Conservation (phyloP, 371 early-diverging fungal genomes). For the Mucor plumbeus region DNA sequence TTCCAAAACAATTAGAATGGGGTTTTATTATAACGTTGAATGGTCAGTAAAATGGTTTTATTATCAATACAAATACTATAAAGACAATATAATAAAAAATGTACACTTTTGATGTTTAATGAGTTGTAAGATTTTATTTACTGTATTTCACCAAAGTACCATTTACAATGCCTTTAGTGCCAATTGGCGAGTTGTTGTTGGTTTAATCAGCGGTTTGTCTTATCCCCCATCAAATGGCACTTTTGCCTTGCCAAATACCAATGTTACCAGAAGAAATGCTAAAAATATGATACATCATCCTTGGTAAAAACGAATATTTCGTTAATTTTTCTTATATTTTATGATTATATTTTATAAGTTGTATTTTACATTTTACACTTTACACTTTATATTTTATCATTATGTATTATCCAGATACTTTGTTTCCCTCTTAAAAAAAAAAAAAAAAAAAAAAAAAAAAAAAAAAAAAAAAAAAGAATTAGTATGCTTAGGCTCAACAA, state of each 20-base stretch:
- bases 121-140: constrained; percentile 10
- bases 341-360: too few relatives aligned
- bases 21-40: constrained; percentile 11
- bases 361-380: too few relatives aligned
- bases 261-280: constrained; percentile 10
- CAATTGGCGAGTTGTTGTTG: neutral
- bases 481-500: too few relatives aligned
- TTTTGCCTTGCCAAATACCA: constrained; percentile 13
- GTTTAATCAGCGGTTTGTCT: constrained; percentile 1
- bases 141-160: neutral
- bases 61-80: constrained; percentile 8
- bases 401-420: too few relatives aligned
- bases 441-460: too few relatives aligned
- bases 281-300: constrained; percentile 10
- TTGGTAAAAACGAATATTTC: too few relatives aligned
- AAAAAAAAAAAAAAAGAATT: too few relatives aligned
- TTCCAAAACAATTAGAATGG: constrained; percentile 15
- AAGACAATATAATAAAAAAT: constrained; percentile 8
- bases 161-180: neutral
- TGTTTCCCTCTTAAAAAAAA: too few relatives aligned
- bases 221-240: constrained; percentile 9
- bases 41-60: constrained; percentile 10
- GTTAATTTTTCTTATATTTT: too few relatives aligned
- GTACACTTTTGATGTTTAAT: constrained; percentile 6
- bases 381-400: too few relatives aligned